phyloP scores from a whole-genome alignment of 2,329 filamentous ascomycete genomes.

The Metarhizium humberi region DNA sequence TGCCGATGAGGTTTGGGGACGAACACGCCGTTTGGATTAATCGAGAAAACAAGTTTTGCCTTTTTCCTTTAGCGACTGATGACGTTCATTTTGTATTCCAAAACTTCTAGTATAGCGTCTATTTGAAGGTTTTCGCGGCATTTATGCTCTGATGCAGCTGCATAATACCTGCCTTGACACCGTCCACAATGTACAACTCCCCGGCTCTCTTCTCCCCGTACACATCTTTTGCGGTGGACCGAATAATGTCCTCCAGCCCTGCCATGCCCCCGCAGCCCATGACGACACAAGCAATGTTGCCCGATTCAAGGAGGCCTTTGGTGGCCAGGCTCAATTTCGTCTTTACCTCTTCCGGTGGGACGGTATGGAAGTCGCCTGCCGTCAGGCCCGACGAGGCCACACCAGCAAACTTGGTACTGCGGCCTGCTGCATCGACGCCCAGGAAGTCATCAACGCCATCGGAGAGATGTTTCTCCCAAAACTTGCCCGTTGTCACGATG shows the following conservation, averaged over 20 bases:
- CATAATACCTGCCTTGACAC: constrained; percentile 60
- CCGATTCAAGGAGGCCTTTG: constrained; percentile 47
- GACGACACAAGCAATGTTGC: constrained; percentile 58
- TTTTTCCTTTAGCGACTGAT: not conserved
- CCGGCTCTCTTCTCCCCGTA: constrained; percentile 8
- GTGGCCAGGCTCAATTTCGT: constrained; percentile 62
- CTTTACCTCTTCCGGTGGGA: constrained; percentile 54
- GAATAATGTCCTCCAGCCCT: constrained; percentile 69
- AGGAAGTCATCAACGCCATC: constrained; percentile 57
- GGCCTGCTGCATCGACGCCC: constrained; percentile 30
- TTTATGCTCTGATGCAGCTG: constrained; percentile 48
- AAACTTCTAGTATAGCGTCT: not conserved
- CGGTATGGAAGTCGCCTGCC: constrained; percentile 69
- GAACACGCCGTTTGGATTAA: constrained; percentile 45
- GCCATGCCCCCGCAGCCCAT: constrained; percentile 91
- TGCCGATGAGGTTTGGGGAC: constrained; percentile 85
- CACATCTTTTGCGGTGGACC: constrained; percentile 55
- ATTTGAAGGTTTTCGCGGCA: constrained; percentile 29
- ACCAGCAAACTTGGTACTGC: constrained; percentile 56
- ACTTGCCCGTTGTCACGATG: constrained; percentile 78
- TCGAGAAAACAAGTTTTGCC: too few relatives aligned
- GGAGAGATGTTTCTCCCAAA: constrained; percentile 68
- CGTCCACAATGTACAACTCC: constrained; percentile 59
- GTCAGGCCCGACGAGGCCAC: constrained; percentile 75
- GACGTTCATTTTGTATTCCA: not conserved